A percentile compares a stretch with the other conserved stretches of the same genome.
These are phyloP conservation scores for Pachyrhizus erosus DNA, from an alignment of 306 rosid species.

Conservation along the genomic window DNA sequence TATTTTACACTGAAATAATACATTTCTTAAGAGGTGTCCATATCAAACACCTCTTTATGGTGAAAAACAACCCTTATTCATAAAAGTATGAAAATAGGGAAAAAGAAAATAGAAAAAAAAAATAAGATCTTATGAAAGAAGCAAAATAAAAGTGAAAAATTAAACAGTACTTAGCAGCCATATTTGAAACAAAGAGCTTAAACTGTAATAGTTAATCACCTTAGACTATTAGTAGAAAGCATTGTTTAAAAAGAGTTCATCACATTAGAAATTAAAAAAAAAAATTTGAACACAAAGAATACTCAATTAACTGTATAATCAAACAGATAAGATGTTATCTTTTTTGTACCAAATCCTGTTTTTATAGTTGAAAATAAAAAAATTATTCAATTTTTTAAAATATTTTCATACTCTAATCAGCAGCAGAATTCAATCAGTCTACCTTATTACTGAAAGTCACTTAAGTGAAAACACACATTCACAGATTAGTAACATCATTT, in stretches of 20 bases:
- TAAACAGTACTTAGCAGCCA: background rate
- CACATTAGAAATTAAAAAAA: background rate
- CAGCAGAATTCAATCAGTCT: background rate
- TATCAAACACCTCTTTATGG: constrained; percentile 13
- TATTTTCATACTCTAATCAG: background rate
- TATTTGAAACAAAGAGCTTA: background rate
- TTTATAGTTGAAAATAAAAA: background rate
- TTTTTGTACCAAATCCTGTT: background rate
- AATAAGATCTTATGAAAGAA: background rate
- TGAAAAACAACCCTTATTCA: background rate
- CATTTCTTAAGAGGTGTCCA: background rate
- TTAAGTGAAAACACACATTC: background rate
- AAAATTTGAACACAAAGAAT: background rate
- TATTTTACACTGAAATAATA: constrained; percentile 2
- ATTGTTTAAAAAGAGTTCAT: background rate
- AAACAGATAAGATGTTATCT: background rate
- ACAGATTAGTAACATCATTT: background rate
- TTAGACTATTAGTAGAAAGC: background rate
- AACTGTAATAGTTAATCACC: background rate
- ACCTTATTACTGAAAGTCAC: background rate
- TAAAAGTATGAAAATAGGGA: background rate
- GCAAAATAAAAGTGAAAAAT: background rate
- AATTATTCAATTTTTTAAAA: background rate
- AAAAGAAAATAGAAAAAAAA: background rate
- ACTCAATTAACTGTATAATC: background rate